These are phyloP conservation scores for Posidonia oceanica DNA, from an alignment of 116 monocot species.

Conservation along the genomic window DNA sequence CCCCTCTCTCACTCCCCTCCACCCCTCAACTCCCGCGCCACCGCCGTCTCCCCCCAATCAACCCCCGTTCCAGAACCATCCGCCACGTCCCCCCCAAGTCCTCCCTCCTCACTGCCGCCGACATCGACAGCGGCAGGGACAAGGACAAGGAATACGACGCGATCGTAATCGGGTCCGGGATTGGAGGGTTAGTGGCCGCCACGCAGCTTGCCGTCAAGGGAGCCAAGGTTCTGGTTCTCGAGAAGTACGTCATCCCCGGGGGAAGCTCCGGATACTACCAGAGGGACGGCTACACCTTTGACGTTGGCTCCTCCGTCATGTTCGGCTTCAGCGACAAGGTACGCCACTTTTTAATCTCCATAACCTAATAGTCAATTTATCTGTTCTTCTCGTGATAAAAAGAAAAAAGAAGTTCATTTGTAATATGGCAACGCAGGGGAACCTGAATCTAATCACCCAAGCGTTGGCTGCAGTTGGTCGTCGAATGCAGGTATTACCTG, in stretches of 20 bases:
- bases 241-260: conserved; percentile 97
- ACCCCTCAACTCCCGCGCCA: background rate
- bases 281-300: conserved; percentile 88
- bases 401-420: background rate
- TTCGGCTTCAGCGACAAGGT: conserved; percentile 97
- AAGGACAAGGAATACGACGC: conserved; percentile 53
- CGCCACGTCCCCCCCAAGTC: background rate
- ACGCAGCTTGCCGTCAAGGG: conserved; percentile 96
- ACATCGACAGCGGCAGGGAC: conserved; percentile 1
- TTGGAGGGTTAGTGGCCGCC: conserved; percentile 87
- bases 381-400: no score
- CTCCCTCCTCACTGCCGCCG: conserved; percentile 15
- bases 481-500: conserved; percentile 74
- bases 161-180: conserved; percentile 92
- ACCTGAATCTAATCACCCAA: conserved; percentile 85
- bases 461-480: conserved; percentile 73
- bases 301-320: conserved; percentile 98
- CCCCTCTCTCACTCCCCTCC: background rate
- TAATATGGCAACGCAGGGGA: conserved; percentile 39
- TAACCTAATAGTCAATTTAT: background rate
- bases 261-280: conserved; percentile 89
- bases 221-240: conserved; percentile 83
- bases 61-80: background rate
- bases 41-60: background rate
- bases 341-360: background rate